phyloP scores from a whole-genome alignment of 2,329 filamentous ascomycete species.

The Aspergillus ruber region DNA sequence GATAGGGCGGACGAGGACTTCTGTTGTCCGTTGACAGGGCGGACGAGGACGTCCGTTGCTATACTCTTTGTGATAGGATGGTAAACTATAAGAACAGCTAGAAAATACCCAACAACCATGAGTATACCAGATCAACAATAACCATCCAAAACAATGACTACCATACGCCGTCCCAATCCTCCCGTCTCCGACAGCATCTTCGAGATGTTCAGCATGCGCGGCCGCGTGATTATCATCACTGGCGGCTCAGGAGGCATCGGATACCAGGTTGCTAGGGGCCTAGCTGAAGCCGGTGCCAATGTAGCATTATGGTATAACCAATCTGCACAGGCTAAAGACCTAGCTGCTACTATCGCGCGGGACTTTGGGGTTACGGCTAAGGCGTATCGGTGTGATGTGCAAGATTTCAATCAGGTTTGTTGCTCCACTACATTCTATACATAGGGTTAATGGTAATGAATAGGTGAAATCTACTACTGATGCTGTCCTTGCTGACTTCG shows the following conservation, averaged over 20 bases:
- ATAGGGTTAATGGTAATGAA: neutral
- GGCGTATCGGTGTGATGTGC: conserved; percentile 34
- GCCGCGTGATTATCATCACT: conserved; percentile 11
- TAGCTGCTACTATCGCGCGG: conserved; percentile 16
- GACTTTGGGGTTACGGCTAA: conserved; percentile 26
- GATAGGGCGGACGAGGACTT: neutral
- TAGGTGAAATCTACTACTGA: conserved; percentile 22
- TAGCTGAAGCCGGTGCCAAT: conserved; percentile 38
- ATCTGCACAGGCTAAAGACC: conserved; percentile 23
- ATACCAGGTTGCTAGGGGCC: conserved; percentile 33
- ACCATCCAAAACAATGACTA: neutral
- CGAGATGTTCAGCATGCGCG: conserved; percentile 9
- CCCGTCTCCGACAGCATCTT: conserved; percentile 9
- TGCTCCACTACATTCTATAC: neutral
- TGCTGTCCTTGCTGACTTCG: conserved; percentile 50
- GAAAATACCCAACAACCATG: neutral
- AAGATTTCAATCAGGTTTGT: conserved; percentile 12
- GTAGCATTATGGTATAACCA: conserved; percentile 31
- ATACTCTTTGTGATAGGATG: neutral
- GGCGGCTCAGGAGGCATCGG: conserved; percentile 37
- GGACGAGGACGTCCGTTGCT: neutral
- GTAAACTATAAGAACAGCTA: neutral
- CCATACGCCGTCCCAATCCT: conserved; percentile 11
- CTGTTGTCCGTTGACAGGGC: neutral
- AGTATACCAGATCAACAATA: neutral